A percentile compares a stretch with the other conserved stretches of the same genome.
phyloP scores from a whole-genome alignment of 2,329 filamentous ascomycete species.

The Ophiostoma triangulosporum region DNA sequence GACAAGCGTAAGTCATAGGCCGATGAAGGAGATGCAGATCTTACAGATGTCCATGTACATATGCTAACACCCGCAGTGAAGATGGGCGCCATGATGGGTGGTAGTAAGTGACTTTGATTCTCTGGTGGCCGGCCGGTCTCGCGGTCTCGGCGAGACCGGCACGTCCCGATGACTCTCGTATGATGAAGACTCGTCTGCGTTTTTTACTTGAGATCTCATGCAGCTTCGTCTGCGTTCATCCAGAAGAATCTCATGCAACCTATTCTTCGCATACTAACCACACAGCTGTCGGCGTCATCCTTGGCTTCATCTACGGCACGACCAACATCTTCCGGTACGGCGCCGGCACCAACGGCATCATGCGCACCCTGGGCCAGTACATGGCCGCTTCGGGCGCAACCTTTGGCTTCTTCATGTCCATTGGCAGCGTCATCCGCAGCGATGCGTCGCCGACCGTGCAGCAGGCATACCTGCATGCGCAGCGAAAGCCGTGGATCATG shows the following conservation, averaged over 20 bases:
- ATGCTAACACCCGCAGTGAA: conserved; percentile 50
- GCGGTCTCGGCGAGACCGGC: background rate
- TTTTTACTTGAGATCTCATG: background rate
- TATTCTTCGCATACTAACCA: conserved; percentile 13
- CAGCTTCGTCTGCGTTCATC: too few relatives aligned
- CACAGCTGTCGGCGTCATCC: conserved; percentile 82
- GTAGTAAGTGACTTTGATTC: conserved; percentile 51
- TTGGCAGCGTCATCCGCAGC: conserved; percentile 89
- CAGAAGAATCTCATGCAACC: too few relatives aligned
- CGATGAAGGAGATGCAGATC: background rate
- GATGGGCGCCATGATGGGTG: conserved; percentile 98
- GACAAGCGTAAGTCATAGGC: conserved; percentile 36
- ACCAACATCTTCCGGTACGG: conserved; percentile 94
- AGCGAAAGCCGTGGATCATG: conserved; percentile 60
- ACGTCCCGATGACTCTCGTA: background rate
- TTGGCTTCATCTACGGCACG: conserved; percentile 93
- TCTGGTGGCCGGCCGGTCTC: background rate
- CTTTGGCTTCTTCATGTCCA: conserved; percentile 99
- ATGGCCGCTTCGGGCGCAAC: conserved; percentile 92
- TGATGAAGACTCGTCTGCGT: background rate
- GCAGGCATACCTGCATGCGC: conserved; percentile 63
- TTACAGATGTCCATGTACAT: too few relatives aligned
- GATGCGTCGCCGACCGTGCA: conserved; percentile 60
- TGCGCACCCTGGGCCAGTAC: conserved; percentile 89
- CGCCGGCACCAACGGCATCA: conserved; percentile 82